phyloP scores from a whole-genome alignment of 768 basidiomycete genomes.

The Lentinula detonsa region DNA sequence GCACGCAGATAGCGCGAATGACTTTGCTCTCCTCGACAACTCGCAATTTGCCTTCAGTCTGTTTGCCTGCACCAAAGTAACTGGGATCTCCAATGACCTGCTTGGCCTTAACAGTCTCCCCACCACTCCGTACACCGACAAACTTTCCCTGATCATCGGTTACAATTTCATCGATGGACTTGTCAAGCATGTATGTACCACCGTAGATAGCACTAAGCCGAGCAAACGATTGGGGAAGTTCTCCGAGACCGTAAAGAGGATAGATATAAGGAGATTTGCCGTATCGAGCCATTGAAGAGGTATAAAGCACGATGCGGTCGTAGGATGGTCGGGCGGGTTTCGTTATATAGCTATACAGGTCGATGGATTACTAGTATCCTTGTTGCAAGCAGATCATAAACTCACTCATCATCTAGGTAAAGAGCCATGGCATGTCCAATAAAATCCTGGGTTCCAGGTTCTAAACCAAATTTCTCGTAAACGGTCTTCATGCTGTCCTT shows the following conservation, averaged over 20 bases:
- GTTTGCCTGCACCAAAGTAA: constrained; percentile 83
- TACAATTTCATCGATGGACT: constrained; percentile 85
- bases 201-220: constrained; percentile 98
- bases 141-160: constrained; percentile 85
- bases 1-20: constrained; percentile 92
- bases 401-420: constrained; percentile 95
- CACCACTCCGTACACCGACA: constrained; percentile 82
- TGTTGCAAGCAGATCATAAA: constrained; percentile 5
- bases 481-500: constrained; percentile 89
- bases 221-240: constrained; percentile 97
- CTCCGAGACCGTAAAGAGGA: constrained; percentile 96
- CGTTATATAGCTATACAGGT: constrained; percentile 70
- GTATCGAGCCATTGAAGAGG: constrained; percentile 97
- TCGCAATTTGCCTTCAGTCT: constrained; percentile 68
- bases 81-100: constrained; percentile 97
- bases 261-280: constrained; percentile 99
- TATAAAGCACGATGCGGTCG: constrained; percentile 95
- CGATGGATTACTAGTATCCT: not conserved
- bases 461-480: constrained; percentile 95
- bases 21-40: constrained; percentile 94
- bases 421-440: constrained; percentile 99
- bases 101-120: constrained; percentile 94
- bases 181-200: constrained; percentile 99
- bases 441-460: constrained; percentile 97
- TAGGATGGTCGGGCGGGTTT: constrained; percentile 88